Percentiles rank a stretch among this genome's conserved stretches.
phyloP scores from a whole-genome alignment of 2,329 filamentous ascomycete species.

The Talaromyces islandicus region DNA sequence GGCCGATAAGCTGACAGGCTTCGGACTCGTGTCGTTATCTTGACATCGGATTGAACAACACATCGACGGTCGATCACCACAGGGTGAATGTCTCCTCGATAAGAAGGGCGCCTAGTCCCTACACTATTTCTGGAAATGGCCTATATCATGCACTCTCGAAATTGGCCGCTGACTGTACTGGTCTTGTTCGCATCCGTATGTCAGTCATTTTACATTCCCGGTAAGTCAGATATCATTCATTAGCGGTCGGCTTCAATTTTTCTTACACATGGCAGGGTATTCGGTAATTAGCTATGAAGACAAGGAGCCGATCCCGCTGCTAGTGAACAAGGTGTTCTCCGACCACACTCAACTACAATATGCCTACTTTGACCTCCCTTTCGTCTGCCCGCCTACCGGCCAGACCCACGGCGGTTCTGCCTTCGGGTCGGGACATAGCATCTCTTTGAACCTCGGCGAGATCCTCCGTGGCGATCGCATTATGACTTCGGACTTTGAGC shows the following conservation, averaged over 20 bases:
- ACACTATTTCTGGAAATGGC: constrained; percentile 15
- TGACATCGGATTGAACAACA: background rate
- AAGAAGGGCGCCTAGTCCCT: constrained; percentile 1
- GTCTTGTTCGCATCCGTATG: constrained; percentile 42
- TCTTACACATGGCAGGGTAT: constrained; percentile 54
- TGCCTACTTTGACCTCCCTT: constrained; percentile 82
- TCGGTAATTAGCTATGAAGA: constrained; percentile 75
- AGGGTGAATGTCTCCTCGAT: constrained; percentile 4
- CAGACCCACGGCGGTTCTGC: constrained; percentile 59
- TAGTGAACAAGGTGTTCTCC: constrained; percentile 88
- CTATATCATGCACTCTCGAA: constrained; percentile 14
- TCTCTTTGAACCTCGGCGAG: constrained; percentile 79
- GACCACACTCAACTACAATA: constrained; percentile 87
- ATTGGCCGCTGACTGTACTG: constrained; percentile 21
- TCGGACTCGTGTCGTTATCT: background rate
- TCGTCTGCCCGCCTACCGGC: constrained; percentile 75
- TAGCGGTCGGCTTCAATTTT: background rate
- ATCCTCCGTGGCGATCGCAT: constrained; percentile 83
- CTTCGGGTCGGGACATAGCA: constrained; percentile 67
- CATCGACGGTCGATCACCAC: background rate
- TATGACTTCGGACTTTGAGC: constrained; percentile 73
- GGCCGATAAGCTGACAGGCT: background rate
- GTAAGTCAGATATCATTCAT: constrained; percentile 42
- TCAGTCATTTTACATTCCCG: constrained; percentile 78
- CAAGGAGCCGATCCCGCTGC: constrained; percentile 71